Evolutionary conservation across 2,329 filamentous ascomycete genomes (phyloP).

Genomic region (Claviceps humidiphila): DNA sequence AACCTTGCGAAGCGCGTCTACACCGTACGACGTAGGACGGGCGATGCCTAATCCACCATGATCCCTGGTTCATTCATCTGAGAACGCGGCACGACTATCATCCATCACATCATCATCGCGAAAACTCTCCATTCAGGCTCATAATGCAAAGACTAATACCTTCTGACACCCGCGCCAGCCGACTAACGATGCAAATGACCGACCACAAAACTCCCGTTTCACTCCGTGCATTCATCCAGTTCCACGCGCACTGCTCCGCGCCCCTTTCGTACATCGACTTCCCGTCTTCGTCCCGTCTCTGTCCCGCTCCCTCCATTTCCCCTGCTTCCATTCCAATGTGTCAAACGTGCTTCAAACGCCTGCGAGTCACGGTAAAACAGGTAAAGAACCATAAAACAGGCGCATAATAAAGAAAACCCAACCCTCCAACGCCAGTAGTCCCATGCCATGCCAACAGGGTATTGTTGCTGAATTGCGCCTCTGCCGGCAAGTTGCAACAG

Average conservation of each 20-base stretch:
- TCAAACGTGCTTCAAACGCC: not conserved
- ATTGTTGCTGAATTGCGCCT: not conserved
- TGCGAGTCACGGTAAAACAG: not conserved
- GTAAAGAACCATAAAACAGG: not conserved
- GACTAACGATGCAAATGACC: conserved; percentile 1
- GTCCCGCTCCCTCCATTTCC: not conserved
- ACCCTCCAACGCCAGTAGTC: conserved; percentile 3
- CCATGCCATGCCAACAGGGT: not conserved
- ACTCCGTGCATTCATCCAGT: not conserved
- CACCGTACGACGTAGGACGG: too few relatives aligned
- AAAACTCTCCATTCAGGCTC: not conserved
- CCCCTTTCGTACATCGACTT: not conserved
- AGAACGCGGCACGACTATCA: not conserved
- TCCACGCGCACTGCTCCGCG: not conserved
- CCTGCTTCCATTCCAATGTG: conserved; percentile 2
- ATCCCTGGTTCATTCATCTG: not conserved
- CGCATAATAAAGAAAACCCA: not conserved
- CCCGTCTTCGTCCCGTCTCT: not conserved
- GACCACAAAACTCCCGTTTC: not conserved
- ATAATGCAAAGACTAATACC: not conserved
- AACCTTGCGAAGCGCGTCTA: too few relatives aligned
- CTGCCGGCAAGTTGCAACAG: too few relatives aligned
- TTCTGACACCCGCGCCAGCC: not conserved
- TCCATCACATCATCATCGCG: not conserved
- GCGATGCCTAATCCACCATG: too few relatives aligned